Conservation (phyloP, 179 eudicot genomes). For the Carnegiea gigantea region DNA sequence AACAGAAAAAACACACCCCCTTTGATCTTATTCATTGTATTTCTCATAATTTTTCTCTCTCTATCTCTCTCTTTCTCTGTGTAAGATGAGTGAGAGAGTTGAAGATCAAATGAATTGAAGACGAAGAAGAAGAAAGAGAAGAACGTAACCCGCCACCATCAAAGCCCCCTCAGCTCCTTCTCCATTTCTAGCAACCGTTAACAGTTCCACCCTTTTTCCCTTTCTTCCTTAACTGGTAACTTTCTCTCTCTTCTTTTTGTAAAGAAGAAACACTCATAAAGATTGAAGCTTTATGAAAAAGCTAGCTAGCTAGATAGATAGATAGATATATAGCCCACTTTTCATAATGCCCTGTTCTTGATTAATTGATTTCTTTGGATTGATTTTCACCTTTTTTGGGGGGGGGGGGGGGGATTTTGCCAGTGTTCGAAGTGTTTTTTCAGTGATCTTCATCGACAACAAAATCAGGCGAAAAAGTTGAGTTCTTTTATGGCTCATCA, state of each 20-base stretch:
- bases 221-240: constrained; percentile 25
- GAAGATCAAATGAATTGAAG: background rate
- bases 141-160: constrained; percentile 27
- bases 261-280: constrained; percentile 7
- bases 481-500: constrained; percentile 20
- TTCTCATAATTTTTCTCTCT: background rate
- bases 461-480: constrained; percentile 1
- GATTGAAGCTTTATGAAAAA: constrained; percentile 5
- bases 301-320: too few relatives aligned
- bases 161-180: constrained; percentile 17
- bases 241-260: constrained; percentile 1
- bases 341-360: background rate
- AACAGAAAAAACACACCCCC: background rate
- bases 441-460: background rate
- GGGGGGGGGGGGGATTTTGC: too few relatives aligned
- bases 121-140: constrained; percentile 13
- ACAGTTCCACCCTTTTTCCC: constrained; percentile 27
- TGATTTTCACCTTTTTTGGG: too few relatives aligned
- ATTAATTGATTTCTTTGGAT: background rate
- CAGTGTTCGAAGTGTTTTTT: background rate
- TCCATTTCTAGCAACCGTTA: constrained; percentile 42
- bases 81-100: background rate
- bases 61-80: constrained; percentile 5
- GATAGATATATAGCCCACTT: too few relatives aligned
- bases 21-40: background rate